Evolutionary conservation across 2,329 filamentous ascomycete species (phyloP).

Genomic region (Stenocarpella maydis): DNA sequence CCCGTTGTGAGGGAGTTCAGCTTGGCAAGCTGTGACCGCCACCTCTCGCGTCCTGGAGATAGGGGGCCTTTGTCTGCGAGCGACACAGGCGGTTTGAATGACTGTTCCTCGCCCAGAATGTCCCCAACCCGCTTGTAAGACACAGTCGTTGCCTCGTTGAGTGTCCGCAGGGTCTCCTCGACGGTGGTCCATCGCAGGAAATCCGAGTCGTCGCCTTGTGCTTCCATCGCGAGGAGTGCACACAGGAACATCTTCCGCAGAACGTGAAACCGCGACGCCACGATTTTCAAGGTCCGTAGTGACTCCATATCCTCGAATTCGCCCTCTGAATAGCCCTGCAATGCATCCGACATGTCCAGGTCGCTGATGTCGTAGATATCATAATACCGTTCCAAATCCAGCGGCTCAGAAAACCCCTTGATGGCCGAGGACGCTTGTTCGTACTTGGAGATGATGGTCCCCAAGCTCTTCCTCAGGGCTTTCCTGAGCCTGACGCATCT

Average conservation of each 20-base stretch:
- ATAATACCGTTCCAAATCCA: constrained; percentile 89
- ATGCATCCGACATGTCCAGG: constrained; percentile 75
- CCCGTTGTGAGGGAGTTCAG: constrained; percentile 88
- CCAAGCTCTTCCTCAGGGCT: constrained; percentile 74
- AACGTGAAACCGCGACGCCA: constrained; percentile 81
- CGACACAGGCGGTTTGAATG: constrained; percentile 59
- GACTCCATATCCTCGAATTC: constrained; percentile 80
- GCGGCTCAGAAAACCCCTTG: constrained; percentile 77
- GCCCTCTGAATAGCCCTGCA: constrained; percentile 68
- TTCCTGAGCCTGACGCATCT: constrained; percentile 83
- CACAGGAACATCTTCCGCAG: constrained; percentile 87
- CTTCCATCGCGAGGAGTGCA: constrained; percentile 86
- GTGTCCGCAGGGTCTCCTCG: constrained; percentile 74
- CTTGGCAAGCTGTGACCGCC: constrained; percentile 87
- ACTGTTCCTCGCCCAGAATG: constrained; percentile 81
- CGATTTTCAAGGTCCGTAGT: constrained; percentile 80
- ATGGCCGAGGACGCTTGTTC: constrained; percentile 74
- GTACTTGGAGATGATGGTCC: constrained; percentile 75
- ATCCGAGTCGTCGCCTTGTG: constrained; percentile 79
- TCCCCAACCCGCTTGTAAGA: constrained; percentile 72
- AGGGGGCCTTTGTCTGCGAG: constrained; percentile 66
- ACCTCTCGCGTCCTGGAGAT: constrained; percentile 80
- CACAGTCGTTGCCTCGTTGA: constrained; percentile 68
- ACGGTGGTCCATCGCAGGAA: constrained; percentile 81
- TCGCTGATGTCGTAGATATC: constrained; percentile 86